Evolutionary conservation across 306 rosid genomes (phyloP), one percentile per base, ranked within the genome.

Genomic region (Trifolium dubium): DNA sequence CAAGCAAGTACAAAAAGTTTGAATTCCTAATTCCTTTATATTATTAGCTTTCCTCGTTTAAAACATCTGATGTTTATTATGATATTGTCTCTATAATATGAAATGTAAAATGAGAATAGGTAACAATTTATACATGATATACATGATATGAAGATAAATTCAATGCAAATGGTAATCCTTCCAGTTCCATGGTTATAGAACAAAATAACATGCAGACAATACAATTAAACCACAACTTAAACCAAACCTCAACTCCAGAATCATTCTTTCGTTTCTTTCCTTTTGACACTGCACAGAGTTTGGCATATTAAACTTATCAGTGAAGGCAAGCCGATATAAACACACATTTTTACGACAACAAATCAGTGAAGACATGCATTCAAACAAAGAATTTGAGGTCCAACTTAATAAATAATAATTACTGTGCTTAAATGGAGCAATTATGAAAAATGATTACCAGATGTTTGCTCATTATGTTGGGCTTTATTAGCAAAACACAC

Each of bases 231-330:
- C 72, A 53, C 40, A 56, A 56, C 55, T 71, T 66, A 88, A 83
- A 82, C 71, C 89, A 72, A 53, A 92, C 97, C 98, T 89, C 93
- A 79, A 54, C 69, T 46, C 87, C 88, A 2, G 86, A 85, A 67
- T 91, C 98, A 84, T 43, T 85, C 89, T 91, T 93, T 54, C 88
- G 87, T 69, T 89, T 93, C 84, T 93, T 93, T 82, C 96, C 91
- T 77, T 86, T 89, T 54, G 92, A 18, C 70, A 62, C 97, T 89
- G 91, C 88, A 86, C 64, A 77, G 67, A 78, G 37, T 59, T 77
- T 53, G 67, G 59, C 49, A 81, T 47, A 51, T 46, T 51, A 28
- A 65, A 76, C 56, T 75, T 76, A 76, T 44, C 56, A 68, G 73
- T 62, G 47, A 43, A 28, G 66, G 31, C 67, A 73, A 70, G 72